Percentiles rank a stretch among this genome's conserved stretches.
Conservation (phyloP, 1,284 basidiomycete genomes). For the Porogramme epimiltina region DNA sequence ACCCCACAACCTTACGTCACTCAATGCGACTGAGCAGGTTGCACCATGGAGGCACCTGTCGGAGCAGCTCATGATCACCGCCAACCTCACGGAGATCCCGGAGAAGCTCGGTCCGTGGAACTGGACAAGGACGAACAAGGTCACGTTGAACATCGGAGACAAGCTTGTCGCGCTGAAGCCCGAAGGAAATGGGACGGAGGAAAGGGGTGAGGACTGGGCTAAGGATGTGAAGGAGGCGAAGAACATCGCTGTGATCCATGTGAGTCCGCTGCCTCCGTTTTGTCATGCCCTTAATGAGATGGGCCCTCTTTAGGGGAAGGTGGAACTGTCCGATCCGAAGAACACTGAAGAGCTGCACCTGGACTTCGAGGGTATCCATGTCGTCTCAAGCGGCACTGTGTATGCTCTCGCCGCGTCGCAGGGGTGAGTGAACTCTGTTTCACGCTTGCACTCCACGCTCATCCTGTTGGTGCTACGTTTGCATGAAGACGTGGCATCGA, state of each 20-base stretch:
- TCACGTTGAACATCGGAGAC: conserved; percentile 68
- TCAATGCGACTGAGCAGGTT: conserved; percentile 25
- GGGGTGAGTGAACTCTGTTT: conserved; percentile 57
- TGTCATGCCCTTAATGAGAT: background rate
- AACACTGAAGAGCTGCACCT: conserved; percentile 60
- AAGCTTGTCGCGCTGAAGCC: conserved; percentile 38
- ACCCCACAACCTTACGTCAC: conserved; percentile 64
- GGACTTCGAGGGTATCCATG: conserved; percentile 81
- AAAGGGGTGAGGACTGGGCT: background rate
- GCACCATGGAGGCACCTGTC: conserved; percentile 53
- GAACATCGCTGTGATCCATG: conserved; percentile 63
- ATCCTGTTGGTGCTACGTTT: too few relatives aligned
- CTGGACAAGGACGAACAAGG: conserved; percentile 63
- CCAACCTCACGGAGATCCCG: conserved; percentile 44
- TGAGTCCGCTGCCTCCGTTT: conserved; percentile 37
- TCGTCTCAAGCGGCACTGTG: conserved; percentile 75
- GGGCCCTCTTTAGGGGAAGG: conserved; percentile 54
- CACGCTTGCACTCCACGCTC: background rate
- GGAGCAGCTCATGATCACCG: conserved; percentile 45
- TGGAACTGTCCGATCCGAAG: conserved; percentile 60
- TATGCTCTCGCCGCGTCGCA: conserved; percentile 72
- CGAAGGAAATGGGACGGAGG: background rate
- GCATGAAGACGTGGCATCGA: conserved; percentile 54
- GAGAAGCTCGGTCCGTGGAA: conserved; percentile 62
- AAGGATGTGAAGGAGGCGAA: conserved; percentile 36